These are phyloP conservation scores for Leishmania tropica DNA, from an alignment of 208 protist species.

Conservation along the genomic window DNA sequence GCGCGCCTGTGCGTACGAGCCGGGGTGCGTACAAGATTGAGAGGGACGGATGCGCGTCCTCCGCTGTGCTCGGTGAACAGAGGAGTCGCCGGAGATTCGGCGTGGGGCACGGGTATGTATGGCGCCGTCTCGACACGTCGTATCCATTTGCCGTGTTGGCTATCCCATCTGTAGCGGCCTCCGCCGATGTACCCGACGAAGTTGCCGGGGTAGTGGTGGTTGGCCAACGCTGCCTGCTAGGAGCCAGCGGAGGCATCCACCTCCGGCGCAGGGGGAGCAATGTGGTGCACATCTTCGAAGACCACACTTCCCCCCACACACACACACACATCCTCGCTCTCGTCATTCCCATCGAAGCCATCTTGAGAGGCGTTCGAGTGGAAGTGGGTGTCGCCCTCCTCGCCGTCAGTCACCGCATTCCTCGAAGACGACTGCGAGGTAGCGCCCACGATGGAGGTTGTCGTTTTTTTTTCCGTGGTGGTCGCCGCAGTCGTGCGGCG, in stretches of 20 bases:
- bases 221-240: background rate
- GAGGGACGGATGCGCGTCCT: too few species aligned
- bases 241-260: background rate
- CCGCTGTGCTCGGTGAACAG: too few species aligned
- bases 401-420: too few species aligned
- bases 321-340: background rate
- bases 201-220: background rate
- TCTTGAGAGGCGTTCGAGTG: background rate
- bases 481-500: slow-evolving; percentile 1
- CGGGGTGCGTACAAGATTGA: too few species aligned
- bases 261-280: background rate
- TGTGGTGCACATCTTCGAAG: background rate
- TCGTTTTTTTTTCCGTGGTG: background rate
- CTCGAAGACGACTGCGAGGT: background rate
- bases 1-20: background rate
- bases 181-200: slow-evolving; percentile 2
- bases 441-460: slow-evolving; percentile 21
- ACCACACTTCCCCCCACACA: background rate
- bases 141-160: background rate
- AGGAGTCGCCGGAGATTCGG: background rate
- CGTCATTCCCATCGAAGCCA: background rate
- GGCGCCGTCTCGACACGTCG: background rate
- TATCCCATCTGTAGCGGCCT: slow-evolving; percentile 9
- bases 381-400: background rate
- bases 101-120: background rate